Evolutionary conservation across 371 early-diverging fungal species (phyloP).

Genomic region (Mortierella sp.): DNA sequence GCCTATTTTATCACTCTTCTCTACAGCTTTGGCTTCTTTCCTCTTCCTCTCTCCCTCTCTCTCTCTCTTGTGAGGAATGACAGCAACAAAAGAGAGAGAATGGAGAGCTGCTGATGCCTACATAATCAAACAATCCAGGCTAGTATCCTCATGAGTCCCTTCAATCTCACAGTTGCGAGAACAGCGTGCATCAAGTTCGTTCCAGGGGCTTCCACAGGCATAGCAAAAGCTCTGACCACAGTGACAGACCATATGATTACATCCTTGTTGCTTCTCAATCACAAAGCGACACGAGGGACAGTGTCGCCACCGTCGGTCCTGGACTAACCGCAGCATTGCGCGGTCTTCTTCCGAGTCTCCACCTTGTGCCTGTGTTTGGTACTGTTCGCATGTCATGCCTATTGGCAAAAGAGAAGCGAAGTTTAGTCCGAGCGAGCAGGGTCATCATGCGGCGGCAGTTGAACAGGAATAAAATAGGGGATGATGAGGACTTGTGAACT

Average conservation of each 20-base stretch:
- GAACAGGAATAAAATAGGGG: too few species aligned
- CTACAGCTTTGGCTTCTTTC: too few species aligned
- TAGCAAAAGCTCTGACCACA: conserved; percentile 52
- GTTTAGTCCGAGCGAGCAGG: not conserved
- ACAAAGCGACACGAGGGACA: conserved; percentile 52
- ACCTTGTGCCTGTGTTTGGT: conserved; percentile 24
- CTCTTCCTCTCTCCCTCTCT: too few species aligned
- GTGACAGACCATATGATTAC: conserved; percentile 51
- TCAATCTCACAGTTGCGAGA: conserved; percentile 38
- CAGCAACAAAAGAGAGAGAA: too few species aligned
- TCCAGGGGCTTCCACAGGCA: conserved; percentile 43
- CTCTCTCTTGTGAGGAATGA: too few species aligned
- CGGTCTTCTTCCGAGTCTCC: conserved; percentile 43
- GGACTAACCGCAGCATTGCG: conserved; percentile 44
- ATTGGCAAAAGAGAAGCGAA: not conserved
- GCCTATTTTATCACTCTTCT: too few species aligned
- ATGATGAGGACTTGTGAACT: too few species aligned
- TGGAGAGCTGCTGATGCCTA: too few species aligned
- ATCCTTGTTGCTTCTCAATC: conserved; percentile 50
- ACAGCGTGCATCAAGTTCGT: conserved; percentile 47
- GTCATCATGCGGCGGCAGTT: too few species aligned
- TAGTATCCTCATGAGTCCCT: conserved; percentile 30
- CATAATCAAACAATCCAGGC: conserved; percentile 44
- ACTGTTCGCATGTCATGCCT: conserved; percentile 46
- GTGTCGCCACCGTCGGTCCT: conserved; percentile 51